These are phyloP conservation scores for Raddia distichophylla DNA, from an alignment of 176 grass and related monocot genomes.

Conservation along the genomic window DNA sequence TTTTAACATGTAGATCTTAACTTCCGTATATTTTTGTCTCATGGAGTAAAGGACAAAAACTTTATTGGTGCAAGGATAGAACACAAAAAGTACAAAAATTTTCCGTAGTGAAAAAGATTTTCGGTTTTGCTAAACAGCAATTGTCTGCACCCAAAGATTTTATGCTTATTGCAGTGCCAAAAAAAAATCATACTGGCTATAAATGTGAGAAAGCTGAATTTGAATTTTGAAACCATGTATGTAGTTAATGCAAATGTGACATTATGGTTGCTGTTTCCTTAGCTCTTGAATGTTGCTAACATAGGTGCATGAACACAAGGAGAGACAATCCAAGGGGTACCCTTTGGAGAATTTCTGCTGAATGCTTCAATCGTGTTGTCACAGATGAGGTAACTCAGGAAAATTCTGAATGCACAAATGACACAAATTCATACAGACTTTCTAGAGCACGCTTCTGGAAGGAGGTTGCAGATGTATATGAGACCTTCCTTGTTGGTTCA, in stretches of 20 bases:
- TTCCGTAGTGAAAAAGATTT: constrained; percentile 25
- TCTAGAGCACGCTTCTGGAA: constrained; percentile 90
- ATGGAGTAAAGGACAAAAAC: neutral
- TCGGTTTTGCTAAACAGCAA: neutral
- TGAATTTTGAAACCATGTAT: constrained; percentile 39
- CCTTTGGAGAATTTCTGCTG: constrained; percentile 93
- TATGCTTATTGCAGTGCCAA: constrained; percentile 27
- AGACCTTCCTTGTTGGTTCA: constrained; percentile 98
- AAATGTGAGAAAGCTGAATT: constrained; percentile 30
- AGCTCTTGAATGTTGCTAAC: constrained; percentile 37
- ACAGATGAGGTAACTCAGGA: constrained; percentile 68
- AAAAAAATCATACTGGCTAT: constrained; percentile 22
- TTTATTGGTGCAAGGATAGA: neutral
- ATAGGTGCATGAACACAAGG: constrained; percentile 97
- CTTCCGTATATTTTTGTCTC: neutral
- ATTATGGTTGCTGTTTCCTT: constrained; percentile 29
- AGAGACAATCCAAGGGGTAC: constrained; percentile 95
- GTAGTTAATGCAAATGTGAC: neutral
- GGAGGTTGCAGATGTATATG: constrained; percentile 92
- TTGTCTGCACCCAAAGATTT: neutral
- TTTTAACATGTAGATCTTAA: constrained; percentile 19
- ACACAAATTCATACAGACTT: constrained; percentile 64
- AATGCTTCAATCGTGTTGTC: constrained; percentile 80
- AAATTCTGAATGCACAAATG: constrained; percentile 48
- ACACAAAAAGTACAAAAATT: constrained; percentile 18